Conservation (phyloP, 2,329 filamentous ascomycete genomes). For the Akanthomyces dipterigenus region DNA sequence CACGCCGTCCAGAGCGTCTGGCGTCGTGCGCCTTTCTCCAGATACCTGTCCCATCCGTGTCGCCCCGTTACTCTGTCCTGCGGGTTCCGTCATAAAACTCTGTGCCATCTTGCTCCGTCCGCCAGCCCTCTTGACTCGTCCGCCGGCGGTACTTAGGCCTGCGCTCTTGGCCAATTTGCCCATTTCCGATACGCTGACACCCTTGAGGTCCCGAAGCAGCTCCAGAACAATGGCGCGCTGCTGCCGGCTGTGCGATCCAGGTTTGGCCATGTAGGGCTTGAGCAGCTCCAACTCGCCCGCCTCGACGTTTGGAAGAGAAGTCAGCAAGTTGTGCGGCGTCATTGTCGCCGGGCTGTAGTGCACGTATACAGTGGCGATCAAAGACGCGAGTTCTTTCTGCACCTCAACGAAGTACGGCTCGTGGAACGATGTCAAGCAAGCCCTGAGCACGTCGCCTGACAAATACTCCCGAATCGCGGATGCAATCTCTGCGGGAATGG, state of each 20-base stretch:
- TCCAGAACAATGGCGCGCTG: constrained; percentile 79
- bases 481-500: constrained; percentile 47
- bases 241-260: constrained; percentile 58
- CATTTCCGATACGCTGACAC: constrained; percentile 88
- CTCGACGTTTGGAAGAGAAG: constrained; percentile 71
- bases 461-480: constrained; percentile 81
- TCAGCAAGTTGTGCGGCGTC: constrained; percentile 69
- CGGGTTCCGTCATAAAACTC: constrained; percentile 54
- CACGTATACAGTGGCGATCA: constrained; percentile 80
- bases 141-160: constrained; percentile 25
- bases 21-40: constrained; percentile 31
- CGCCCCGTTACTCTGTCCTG: constrained; percentile 24
- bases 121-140: constrained; percentile 35
- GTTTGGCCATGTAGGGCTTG: constrained; percentile 52
- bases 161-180: constrained; percentile 65
- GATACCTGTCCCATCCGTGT: constrained; percentile 22
- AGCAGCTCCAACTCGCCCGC: constrained; percentile 59
- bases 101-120: constrained; percentile 55
- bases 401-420: constrained; percentile 96
- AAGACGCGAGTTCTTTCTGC: constrained; percentile 80
- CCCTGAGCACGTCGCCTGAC: constrained; percentile 78
- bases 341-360: constrained; percentile 63
- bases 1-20: constrained; percentile 48
- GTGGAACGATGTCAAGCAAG: constrained; percentile 82
- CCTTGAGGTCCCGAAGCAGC: constrained; percentile 77